Evolutionary conservation across 2,329 filamentous ascomycete genomes (phyloP), one percentile per base, ranked within the genome.

Genomic region (Bipolaris oryzae): DNA sequence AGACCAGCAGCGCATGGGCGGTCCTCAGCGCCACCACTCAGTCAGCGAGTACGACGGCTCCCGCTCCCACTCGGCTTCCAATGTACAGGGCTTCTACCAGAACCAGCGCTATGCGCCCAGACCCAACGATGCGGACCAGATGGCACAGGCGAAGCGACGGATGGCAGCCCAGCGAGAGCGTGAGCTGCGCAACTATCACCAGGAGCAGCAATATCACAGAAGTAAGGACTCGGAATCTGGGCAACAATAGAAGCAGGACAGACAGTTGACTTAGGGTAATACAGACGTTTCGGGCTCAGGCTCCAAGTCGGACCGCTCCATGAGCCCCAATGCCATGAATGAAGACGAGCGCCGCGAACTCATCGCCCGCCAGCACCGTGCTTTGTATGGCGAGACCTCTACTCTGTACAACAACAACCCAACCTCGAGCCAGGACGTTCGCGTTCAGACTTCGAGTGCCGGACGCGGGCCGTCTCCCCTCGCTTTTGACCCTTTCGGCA

Each of bases 191-290:
- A 99, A 98, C 82, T 96, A 98, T 82, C 95, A 99, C 82, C 96
- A 97, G 82, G 95, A 99, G 87, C 95, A 99, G 87, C 95, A 99
- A 87, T 98, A 96, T 82, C 96, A 98, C 85, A 89, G 94, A 91
- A 97, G 95, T 98, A 91, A 87, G 90, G 87, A 87, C 79, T 85
- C 87, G 86, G 85, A 84, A 85, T 86, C 84, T 85, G 86, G 89
- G 88, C 85, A 85, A 82, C 76, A 81, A 79, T 81, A 76, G 73
- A 70, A 65, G 68, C 68, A 73, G 70, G 69, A 70, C 64, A 68
- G 69, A 62, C 74, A 70, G 74, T 77, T 78, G 74, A 78, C 75
- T 81, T 81, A 87, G 85, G 84, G 80, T 87, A 78, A 86, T 83
- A 83, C 85, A 82, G 87, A 89, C 76, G 84, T 89, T 77, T 86